phyloP scores from a whole-genome alignment of 495 filamentous ascomycete species.

The Penicillium robsamsonii region DNA sequence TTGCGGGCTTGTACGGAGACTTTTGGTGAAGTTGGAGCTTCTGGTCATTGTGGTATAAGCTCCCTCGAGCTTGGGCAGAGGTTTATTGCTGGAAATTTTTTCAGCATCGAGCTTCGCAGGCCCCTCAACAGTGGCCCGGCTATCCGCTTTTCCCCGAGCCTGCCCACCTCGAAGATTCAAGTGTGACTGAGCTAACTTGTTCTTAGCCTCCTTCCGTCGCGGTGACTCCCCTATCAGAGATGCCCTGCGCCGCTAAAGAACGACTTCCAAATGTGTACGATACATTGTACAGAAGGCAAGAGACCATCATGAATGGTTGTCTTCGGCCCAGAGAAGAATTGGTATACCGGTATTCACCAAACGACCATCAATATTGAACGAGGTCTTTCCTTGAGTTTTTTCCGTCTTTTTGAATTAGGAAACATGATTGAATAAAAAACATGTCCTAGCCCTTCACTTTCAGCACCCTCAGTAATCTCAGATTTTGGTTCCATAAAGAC shows the following conservation, averaged over 20 bases:
- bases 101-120: background rate
- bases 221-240: conserved; percentile 47
- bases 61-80: background rate
- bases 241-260: conserved; percentile 43
- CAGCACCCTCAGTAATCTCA: background rate
- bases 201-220: conserved; percentile 48
- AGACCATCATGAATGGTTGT: conserved; percentile 11
- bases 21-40: background rate
- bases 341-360: conserved; percentile 17
- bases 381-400: conserved; percentile 7
- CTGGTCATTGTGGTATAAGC: background rate
- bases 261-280: conserved; percentile 40
- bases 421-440: conserved; percentile 5
- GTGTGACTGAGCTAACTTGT: conserved; percentile 16
- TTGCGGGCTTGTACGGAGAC: background rate
- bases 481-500: background rate
- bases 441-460: background rate
- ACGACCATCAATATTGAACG: background rate
- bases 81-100: background rate
- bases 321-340: conserved; percentile 14
- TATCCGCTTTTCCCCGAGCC: conserved; percentile 11
- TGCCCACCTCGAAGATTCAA: background rate
- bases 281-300: conserved; percentile 42
- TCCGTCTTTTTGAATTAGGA: background rate
- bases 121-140: background rate